Base-by-base conservation (phyloP, 1,284 basidiomycete species). In the Sanguinoderma infundibulare region DNA sequence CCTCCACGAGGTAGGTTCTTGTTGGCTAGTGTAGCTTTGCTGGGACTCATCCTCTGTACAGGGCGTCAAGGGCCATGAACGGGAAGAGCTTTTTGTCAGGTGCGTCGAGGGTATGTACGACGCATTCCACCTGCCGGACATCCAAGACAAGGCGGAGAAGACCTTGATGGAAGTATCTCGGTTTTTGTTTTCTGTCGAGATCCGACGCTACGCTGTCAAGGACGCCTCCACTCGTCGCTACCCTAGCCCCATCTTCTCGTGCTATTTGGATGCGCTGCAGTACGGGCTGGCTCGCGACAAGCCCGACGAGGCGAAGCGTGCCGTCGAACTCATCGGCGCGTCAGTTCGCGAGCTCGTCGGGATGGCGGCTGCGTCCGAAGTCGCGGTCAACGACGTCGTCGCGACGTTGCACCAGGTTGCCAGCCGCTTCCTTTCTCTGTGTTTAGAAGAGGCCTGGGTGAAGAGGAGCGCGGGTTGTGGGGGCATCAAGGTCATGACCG, bases 391-490 rank as follows among this genome's bases (percentile, higher is more conserved):
- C 55, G 91, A 93, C 58, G 78, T 89, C 58, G 79, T 86, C 53
- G 78, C 78, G 22, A 86, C 91, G 55, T 77, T 97, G 50, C 88
- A 94, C 69, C 89, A 94, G 64, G 82, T 98, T 54, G 87, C 91
- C 3, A 86, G 85, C 64, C 86, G 93, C 15, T 92, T 97, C 77
- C 89, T 85, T 54, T 87, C 90, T 2, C 81, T 97, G 24, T 97
- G 96, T 72, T 84, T 95, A 60, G 95, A 97, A 64, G 94, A 95
- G 70, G 84, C 92, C 0, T 96, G 95, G 95, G 81, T 84, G 5
- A 84, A 87, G 57, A 97, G 97, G 77, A 89, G 88, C 70, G 95
- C 95, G 6, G 96, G 95, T 12, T 95, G 92, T 66, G 82, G 79
- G 51, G 95, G 94, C 3, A 90, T 98, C 72, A 86, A 85, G 67